These are phyloP conservation scores for Kwoniella sp. DNA, from an alignment of 768 basidiomycete genomes.

Conservation along the genomic window DNA sequence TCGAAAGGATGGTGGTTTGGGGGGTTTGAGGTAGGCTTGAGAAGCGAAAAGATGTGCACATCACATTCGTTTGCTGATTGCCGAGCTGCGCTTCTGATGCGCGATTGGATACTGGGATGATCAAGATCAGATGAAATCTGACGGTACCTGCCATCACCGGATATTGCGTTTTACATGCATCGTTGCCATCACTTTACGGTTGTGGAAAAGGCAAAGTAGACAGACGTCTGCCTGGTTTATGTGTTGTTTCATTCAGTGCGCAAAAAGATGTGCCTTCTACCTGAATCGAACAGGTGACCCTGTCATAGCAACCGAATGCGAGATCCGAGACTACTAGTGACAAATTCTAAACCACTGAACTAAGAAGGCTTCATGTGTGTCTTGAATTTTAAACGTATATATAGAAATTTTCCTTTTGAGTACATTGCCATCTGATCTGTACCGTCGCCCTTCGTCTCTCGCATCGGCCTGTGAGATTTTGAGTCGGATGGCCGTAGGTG, in stretches of 20 bases:
- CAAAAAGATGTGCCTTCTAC: conserved; percentile 3
- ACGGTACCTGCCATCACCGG: neutral
- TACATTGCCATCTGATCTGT: no score
- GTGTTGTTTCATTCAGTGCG: neutral
- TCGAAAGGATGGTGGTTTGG: neutral
- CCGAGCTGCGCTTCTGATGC: neutral
- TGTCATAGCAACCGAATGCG: neutral
- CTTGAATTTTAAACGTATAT: neutral
- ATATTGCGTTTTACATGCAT: neutral
- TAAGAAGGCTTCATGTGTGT: neutral
- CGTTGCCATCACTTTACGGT: neutral
- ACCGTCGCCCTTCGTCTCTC: no score
- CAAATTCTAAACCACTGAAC: conserved; percentile 4
- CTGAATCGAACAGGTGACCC: conserved; percentile 3
- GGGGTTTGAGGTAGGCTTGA: neutral
- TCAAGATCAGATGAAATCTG: neutral
- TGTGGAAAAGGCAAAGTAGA: neutral
- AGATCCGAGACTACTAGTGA: conserved; percentile 9
- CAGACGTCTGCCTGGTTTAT: no score
- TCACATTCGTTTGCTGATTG: neutral
- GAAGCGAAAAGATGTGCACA: no score
- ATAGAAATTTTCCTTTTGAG: no score
- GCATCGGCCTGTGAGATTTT: no score
- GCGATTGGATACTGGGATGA: no score
- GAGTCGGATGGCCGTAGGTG: no score